Evolutionary conservation across 805 yeast genomes (phyloP), one percentile per base, ranked within the genome.

Genomic region (Yarrowia sp.): DNA sequence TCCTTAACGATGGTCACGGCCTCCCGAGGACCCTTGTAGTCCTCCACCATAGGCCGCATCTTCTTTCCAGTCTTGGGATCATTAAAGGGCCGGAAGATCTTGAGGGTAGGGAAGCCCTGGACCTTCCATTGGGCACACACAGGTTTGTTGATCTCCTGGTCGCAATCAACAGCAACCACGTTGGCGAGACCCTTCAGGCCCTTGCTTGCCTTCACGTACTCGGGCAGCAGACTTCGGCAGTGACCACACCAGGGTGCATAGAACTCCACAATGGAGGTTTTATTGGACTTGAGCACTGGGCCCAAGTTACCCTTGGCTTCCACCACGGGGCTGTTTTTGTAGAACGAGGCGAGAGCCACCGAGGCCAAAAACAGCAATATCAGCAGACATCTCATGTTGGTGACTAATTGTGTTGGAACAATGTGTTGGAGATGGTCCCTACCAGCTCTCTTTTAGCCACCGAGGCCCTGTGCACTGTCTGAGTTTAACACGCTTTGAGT

Each of bases 231-330:
- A 66, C 84, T 81, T 69, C 85, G 81, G 76, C 99, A 93, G 75
- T 92, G 90, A 2, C 97, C 97, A 79, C 99, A 92, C 98, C 98
- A 92, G 41, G 97, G 97, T 3, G 98, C 98, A 75, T 89, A 92
- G 74, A 92, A 92, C 77, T 91, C 90, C 22, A 90, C 90, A 8
- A 91, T 76, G 26, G 62, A 61, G 16, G 66, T 64, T 33, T 64
- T 58, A 28, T 49, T 61, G 41, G 64, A 28, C 22, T 64, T 33
- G 24, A 64, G 61, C 30, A 49, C 66, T 33, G 63, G 63, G 22
- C 63, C 51, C 36, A 58, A 22, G 51, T 43, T 58, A 21, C 63
- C 63, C 51, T 58, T 58, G 32, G 63, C 63, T 33, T 58, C 63
- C 11, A 43, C 22, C 12, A 58, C 63, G 24, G 51, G 63, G 40